These are phyloP conservation scores for Combretum micranthum DNA, from an alignment of 345 rosid genomes.

Conservation along the genomic window DNA sequence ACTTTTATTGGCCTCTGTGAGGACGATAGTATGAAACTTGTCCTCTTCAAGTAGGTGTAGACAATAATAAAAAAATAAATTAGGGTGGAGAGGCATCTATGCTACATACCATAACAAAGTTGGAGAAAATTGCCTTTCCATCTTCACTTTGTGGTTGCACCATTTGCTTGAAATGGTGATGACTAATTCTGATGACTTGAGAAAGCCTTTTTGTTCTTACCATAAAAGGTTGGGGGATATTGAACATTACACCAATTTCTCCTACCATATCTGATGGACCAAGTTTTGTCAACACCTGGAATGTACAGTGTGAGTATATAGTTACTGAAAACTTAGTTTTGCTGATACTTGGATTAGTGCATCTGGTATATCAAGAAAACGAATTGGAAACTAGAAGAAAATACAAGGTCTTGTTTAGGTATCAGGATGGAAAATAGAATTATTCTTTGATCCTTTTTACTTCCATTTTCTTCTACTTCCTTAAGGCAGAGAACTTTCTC, in stretches of 20 bases:
- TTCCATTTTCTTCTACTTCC: too few relatives aligned
- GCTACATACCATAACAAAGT: conserved; percentile 44
- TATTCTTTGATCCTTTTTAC: too few relatives aligned
- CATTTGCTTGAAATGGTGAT: conserved; percentile 75
- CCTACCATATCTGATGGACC: conserved; percentile 75
- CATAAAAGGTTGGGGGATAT: conserved; percentile 80
- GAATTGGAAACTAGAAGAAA: too few relatives aligned
- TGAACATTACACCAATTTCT: conserved; percentile 87
- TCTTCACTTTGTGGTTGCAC: conserved; percentile 54
- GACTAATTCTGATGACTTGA: conserved; percentile 79
- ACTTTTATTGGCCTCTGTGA: too few relatives aligned
- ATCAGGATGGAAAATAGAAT: too few relatives aligned
- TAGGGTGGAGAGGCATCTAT: not conserved
- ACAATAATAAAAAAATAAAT: not conserved
- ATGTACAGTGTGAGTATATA: conserved; percentile 6
- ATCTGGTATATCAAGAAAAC: too few relatives aligned
- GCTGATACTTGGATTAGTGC: not conserved
- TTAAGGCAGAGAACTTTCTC: too few relatives aligned
- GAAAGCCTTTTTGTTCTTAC: conserved; percentile 77
- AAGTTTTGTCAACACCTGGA: conserved; percentile 57
- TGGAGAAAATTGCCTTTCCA: conserved; percentile 57
- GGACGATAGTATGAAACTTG: too few relatives aligned
- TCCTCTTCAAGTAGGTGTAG: too few relatives aligned
- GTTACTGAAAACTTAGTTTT: not conserved
- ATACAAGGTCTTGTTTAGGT: too few relatives aligned